A percentile compares a stretch with the other conserved stretches of the same genome.
Conservation (phyloP, 495 filamentous ascomycete species). For the Penicillium pulvis region DNA sequence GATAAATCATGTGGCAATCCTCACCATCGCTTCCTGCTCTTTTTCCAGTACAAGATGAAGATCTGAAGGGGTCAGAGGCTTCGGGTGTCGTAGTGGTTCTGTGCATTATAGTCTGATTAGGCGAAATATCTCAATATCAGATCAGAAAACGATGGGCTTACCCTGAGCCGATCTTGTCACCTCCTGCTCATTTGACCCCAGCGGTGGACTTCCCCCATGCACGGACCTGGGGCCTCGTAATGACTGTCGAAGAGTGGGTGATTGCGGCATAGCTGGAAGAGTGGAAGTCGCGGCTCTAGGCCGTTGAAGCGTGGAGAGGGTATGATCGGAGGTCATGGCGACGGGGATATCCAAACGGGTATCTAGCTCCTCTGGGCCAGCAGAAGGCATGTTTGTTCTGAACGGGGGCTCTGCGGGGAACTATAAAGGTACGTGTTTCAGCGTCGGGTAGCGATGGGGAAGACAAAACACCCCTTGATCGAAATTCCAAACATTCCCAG, state of each 20-base stretch:
- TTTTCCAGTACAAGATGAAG: constrained; percentile 85
- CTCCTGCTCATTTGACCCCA: constrained; percentile 50
- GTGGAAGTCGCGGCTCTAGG: constrained; percentile 54
- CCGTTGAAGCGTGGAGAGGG: constrained; percentile 54
- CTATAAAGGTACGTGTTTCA: constrained; percentile 18
- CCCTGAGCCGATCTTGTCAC: constrained; percentile 61
- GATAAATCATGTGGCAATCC: constrained; percentile 21
- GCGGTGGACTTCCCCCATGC: constrained; percentile 34
- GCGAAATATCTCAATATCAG: not conserved
- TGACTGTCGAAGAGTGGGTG: constrained; percentile 48
- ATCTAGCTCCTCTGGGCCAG: constrained; percentile 24
- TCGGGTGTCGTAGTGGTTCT: constrained; percentile 76
- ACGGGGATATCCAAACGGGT: not conserved
- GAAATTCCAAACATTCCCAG: constrained; percentile 27
- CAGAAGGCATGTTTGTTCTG: constrained; percentile 19
- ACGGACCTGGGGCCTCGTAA: constrained; percentile 48
- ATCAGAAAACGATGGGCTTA: constrained; percentile 20
- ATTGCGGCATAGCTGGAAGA: constrained; percentile 43
- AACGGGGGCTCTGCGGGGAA: constrained; percentile 2
- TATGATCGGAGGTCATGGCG: constrained; percentile 61
- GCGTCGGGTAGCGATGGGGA: constrained; percentile 18
- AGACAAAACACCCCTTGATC: constrained; percentile 23
- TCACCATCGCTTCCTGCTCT: constrained; percentile 91
- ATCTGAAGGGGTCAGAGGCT: constrained; percentile 83
- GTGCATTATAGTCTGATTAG: not conserved